Evolutionary conservation across 2,329 filamentous ascomycete genomes (phyloP).

Genomic region (Emergomyces africanus): DNA sequence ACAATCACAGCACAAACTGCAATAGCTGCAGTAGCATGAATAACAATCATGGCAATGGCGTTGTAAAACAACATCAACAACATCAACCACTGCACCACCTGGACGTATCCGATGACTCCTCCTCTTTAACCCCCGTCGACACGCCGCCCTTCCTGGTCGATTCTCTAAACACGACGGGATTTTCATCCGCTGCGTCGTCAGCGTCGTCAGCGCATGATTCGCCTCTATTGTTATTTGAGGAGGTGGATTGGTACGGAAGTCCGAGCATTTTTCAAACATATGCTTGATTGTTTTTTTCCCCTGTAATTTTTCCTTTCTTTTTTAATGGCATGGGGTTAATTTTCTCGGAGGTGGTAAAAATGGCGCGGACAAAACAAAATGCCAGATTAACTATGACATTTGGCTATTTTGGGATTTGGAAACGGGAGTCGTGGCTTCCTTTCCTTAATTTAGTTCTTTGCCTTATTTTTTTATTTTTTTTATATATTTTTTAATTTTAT

Average conservation of each 20-base stretch:
- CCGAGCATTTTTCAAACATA: slow-evolving; percentile 4
- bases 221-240: slow-evolving; percentile 9
- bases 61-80: neutral
- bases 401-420: no score
- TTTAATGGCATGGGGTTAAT: neutral
- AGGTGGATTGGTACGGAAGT: slow-evolving; percentile 11
- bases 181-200: neutral
- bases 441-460: neutral
- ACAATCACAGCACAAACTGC: neutral
- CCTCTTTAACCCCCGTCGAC: slow-evolving; percentile 2
- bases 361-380: no score
- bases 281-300: neutral
- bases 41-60: neutral
- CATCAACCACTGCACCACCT: neutral
- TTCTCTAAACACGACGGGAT: neutral
- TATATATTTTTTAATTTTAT: no score
- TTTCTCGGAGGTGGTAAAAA: neutral
- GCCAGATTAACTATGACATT: no score
- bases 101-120: neutral
- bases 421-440: neutral
- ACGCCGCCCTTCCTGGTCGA: slow-evolving; percentile 9
- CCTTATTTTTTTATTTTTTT: no score
- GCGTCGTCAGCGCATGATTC: slow-evolving; percentile 2
- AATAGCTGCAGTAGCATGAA: neutral
- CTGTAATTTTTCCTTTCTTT: neutral